Conservation (phyloP, 352 stramenopile species). For the Phytophthora megakarya region DNA sequence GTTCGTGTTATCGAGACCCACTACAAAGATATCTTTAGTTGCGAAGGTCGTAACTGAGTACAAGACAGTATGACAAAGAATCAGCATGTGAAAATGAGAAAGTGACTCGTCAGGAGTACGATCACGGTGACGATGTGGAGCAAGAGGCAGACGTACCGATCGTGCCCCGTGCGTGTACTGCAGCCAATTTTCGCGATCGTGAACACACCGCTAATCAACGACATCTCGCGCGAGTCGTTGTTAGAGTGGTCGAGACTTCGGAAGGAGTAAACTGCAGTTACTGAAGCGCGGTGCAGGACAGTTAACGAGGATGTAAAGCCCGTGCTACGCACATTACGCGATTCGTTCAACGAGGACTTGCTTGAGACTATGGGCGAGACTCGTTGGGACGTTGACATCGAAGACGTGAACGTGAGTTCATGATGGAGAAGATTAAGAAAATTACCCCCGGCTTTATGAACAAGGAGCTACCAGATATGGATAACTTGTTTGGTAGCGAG, state of each 20-base stretch:
- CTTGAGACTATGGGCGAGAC: constrained; percentile 19
- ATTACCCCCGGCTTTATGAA: constrained; percentile 20
- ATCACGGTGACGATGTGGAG: too few species aligned
- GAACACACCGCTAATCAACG: constrained; percentile 13
- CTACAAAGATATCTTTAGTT: too few species aligned
- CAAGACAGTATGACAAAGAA: too few species aligned
- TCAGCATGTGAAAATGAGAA: too few species aligned
- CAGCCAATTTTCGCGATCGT: constrained; percentile 13
- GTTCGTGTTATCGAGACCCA: too few species aligned
- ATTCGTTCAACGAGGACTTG: constrained; percentile 16
- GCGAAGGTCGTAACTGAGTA: too few species aligned
- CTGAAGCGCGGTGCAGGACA: constrained; percentile 1
- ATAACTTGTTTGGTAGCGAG: constrained; percentile 2
- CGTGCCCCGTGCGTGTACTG: neutral
- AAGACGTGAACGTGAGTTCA: constrained; percentile 11
- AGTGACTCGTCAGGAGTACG: too few species aligned
- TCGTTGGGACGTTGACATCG: constrained; percentile 10
- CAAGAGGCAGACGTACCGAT: too few species aligned
- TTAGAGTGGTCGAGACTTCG: constrained; percentile 11
- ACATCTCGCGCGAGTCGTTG: constrained; percentile 17
- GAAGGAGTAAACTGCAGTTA: constrained; percentile 18
- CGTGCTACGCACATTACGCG: neutral
- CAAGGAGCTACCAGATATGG: constrained; percentile 8
- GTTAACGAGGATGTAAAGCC: constrained; percentile 15
- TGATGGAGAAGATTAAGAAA: constrained; percentile 19